phyloP scores from a whole-genome alignment of 805 yeast genomes.

The Debaryomyces castellii region DNA sequence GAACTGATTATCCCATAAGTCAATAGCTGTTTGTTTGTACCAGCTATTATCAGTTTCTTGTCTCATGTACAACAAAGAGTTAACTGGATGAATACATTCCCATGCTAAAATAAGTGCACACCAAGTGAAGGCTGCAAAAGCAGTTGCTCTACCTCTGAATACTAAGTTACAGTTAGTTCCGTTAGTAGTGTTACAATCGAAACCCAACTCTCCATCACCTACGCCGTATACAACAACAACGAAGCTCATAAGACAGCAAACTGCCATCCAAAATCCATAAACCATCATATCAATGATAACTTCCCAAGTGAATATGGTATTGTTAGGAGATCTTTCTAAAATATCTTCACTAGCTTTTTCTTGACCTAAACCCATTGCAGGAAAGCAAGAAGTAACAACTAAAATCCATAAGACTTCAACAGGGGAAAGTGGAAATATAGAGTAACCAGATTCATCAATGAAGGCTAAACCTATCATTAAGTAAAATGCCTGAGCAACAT shows the following conservation, averaged over 20 bases:
- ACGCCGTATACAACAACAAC: constrained; percentile 36
- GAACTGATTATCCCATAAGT: constrained; percentile 72
- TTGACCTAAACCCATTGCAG: constrained; percentile 78
- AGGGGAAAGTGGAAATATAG: constrained; percentile 48
- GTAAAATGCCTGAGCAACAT: constrained; percentile 68
- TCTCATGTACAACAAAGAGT: constrained; percentile 70
- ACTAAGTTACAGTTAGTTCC: constrained; percentile 53
- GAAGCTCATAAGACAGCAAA: constrained; percentile 36
- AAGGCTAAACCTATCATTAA: constrained; percentile 47
- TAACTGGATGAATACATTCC: constrained; percentile 75
- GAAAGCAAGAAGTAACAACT: constrained; percentile 77
- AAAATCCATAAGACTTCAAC: constrained; percentile 80
- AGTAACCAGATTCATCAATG: constrained; percentile 29
- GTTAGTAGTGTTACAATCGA: constrained; percentile 29
- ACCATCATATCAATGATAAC: constrained; percentile 41
- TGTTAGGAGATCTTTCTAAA: constrained; percentile 37
- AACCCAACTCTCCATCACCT: constrained; percentile 40
- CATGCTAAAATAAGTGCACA: constrained; percentile 78
- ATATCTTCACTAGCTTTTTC: constrained; percentile 40
- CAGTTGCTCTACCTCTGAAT: constrained; percentile 71
- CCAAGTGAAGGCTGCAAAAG: constrained; percentile 86
- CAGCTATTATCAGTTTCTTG: constrained; percentile 59
- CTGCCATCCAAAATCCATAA: constrained; percentile 44
- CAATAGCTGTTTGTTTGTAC: constrained; percentile 58
- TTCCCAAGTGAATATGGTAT: constrained; percentile 39